These are phyloP conservation scores for Prunus campanulata DNA, from an alignment of 306 rosid species.

Conservation along the genomic window DNA sequence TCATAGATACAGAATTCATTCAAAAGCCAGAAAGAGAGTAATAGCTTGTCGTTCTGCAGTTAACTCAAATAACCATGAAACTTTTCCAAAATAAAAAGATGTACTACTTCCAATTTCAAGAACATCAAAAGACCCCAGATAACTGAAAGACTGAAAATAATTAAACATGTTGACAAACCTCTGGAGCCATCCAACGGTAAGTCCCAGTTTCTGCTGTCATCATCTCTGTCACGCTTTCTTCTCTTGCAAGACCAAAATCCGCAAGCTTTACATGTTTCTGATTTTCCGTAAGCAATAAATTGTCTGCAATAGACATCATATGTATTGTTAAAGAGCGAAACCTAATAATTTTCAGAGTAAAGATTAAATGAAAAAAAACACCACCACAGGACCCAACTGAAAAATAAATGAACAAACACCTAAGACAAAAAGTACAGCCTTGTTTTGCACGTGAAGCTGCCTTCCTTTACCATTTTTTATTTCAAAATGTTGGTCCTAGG, in stretches of 20 bases:
- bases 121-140: not conserved
- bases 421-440: not conserved
- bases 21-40: not conserved
- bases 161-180: slow-evolving; percentile 45
- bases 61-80: not conserved
- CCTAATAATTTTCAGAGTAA: not conserved
- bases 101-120: not conserved
- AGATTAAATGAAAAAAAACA: not conserved
- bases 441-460: not conserved
- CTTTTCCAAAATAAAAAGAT: not conserved
- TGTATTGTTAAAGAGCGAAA: slow-evolving; percentile 1
- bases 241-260: slow-evolving; percentile 97
- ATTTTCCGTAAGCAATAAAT: slow-evolving; percentile 79
- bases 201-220: slow-evolving; percentile 99
- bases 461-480: not conserved
- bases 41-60: slow-evolving; percentile 1
- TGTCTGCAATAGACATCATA: slow-evolving; percentile 55
- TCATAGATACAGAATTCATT: not conserved
- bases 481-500: not conserved
- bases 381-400: not conserved
- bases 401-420: not conserved
- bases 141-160: not conserved
- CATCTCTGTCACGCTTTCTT: slow-evolving; percentile 95
- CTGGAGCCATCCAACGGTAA: slow-evolving; percentile 99
- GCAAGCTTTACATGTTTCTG: slow-evolving; percentile 91